A percentile compares a stretch with the other conserved stretches of the same genome.
Evolutionary conservation across 208 protist genomes (phyloP).

Genomic region (Trypanosoma rangeli): DNA sequence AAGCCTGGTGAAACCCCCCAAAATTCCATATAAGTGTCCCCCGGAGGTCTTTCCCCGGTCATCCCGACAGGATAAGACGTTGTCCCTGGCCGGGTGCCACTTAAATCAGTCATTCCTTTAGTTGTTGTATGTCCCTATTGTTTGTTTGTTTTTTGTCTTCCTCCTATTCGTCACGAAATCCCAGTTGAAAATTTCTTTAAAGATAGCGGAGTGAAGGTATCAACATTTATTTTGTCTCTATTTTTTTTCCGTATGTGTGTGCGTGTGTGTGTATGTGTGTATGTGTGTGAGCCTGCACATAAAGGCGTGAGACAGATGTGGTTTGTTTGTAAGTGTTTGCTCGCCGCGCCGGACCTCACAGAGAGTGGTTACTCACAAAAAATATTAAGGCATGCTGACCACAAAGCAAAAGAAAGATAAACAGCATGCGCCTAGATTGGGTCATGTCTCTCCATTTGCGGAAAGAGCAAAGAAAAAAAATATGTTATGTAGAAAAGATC

Average conservation of each 20-base stretch:
- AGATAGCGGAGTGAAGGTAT: not conserved
- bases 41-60: not conserved
- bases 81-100: not conserved
- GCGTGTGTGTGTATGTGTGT: not conserved
- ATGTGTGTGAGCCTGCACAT: no score
- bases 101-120: not conserved
- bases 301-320: no score
- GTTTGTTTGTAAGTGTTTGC: no score
- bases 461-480: no score
- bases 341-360: no score
- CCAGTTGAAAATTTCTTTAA: not conserved
- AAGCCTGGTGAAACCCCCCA: constrained; percentile 7
- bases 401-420: no score
- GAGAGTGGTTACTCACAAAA: no score
- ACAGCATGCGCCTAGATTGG: no score
- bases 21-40: not conserved
- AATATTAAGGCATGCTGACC: no score
- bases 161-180: not conserved
- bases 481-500: no score
- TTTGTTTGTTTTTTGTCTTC: not conserved
- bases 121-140: not conserved
- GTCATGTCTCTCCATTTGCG: no score
- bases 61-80: not conserved
- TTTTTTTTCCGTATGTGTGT: not conserved
- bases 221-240: not conserved